Evolutionary conservation across 2,329 filamentous ascomycete species (phyloP), one percentile per base, ranked within the genome.

Genomic region (Tolypocladium album): DNA sequence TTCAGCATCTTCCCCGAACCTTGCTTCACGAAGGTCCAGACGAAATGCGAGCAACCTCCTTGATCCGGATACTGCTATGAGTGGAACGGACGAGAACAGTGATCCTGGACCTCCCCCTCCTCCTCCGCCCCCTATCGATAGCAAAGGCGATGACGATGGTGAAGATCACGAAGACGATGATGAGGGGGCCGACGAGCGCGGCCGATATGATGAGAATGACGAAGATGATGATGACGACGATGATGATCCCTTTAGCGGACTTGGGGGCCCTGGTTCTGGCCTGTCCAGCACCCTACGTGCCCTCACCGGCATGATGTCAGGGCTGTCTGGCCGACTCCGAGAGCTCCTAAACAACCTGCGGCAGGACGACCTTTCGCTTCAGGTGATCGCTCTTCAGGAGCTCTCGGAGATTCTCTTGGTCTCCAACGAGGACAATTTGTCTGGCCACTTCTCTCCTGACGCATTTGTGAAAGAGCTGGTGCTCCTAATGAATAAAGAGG

Each of bases 381-480:
- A 99, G 76, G 80, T 96, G 65, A 92, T 97, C 68, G 94, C 93
- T 36, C 78, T 99, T 38, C 90, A 96, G 73, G 93, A 97, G 67
- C 80, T 99, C 8, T 96, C 93, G 0, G 92, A 99, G 73, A 87
- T 97, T 59, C 79, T 99, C 6, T 80, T 99, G 38, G 90, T 99
- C 43, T 96, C 93, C 13, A 97, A 94, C 66, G 94, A 99, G 75
- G 94, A 99, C 71, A 97, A 95, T 65, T 82, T 99, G 13, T 90
- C 93, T 1, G 94, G 94, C 5, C 91, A 97, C 69, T 97, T 99
- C 72, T 90, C 90, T 0, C 91, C 94, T 2, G 94, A 99, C 74
- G 84, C 90, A 11, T 97, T 94, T 70, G 91, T 99, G 60, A 97
- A 96, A 75, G 94, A 99, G 75, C 80, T 99, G 58, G 92, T 99